Evolutionary conservation across 2,329 filamentous ascomycete genomes (phyloP), one percentile per base, ranked within the genome.

Genomic region (Fusarium burgessii): DNA sequence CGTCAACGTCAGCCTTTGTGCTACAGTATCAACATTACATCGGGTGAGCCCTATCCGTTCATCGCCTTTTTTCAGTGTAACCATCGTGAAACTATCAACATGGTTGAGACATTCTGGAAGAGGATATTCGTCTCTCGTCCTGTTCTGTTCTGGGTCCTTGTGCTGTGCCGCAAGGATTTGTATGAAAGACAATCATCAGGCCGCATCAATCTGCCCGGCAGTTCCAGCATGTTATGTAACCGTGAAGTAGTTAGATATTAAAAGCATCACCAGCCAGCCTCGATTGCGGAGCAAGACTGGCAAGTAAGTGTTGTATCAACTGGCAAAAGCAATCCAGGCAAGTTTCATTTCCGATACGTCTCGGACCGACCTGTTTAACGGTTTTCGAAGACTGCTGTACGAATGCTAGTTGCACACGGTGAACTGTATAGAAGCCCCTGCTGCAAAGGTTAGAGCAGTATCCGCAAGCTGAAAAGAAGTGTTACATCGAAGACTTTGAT

Each of bases 391-490:
- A 42, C 29, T 43, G 20, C 40, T 41, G 54, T 29, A 25, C 12
- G n/a, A 36, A 7, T 50, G 46, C 11, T 25, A 32, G 32, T 32
- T 25, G 32, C 35, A 36, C 9, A 23, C 12, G 15, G 46, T 57
- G n/a, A 13, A 25, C 15, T 58, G 27, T 43, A 32, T 25, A 27
- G 25, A 27, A 33, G 38, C 58, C 65, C 72, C 59, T 66, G 58
- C 41, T 55, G 43, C 43, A 23, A 43, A 45, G 51, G 57, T 33
- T 60, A 45, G 59, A 45, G 23, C 33, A 36, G 58, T 66, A 69
- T 69, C 72, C 66, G 74, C 72, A 65, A 75, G 74, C 74, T 76
- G 71, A 75, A 74, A 74, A 66, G 69, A 68, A 51, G 56, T 51
- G 72, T 68, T 74, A 50, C 68, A 69, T 75, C 52, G 27, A 58